Conservation (phyloP, 73 alveolate genomes). For the Paramecium sexaurelia region DNA sequence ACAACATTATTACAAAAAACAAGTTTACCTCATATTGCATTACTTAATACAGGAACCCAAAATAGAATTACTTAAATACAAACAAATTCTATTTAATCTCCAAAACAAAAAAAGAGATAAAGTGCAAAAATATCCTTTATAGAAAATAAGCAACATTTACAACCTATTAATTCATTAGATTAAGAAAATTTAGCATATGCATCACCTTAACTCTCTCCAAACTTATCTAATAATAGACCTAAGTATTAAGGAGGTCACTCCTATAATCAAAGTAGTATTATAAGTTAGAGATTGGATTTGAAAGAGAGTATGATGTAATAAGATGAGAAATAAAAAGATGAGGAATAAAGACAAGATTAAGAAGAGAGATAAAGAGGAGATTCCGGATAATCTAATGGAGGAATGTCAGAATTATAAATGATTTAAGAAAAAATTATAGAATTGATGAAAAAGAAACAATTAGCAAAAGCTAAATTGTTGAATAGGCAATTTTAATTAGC, state of each 20-base stretch:
- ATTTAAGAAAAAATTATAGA: constrained; percentile 27
- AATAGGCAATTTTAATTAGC: constrained; percentile 48
- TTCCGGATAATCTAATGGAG: constrained; percentile 12
- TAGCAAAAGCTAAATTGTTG: constrained; percentile 29
- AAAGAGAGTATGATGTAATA: constrained; percentile 15
- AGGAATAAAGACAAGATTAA: background rate
- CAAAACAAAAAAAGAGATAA: background rate
- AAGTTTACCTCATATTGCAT: background rate
- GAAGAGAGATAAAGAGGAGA: constrained; percentile 34
- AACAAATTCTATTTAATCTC: background rate
- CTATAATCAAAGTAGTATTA: constrained; percentile 29
- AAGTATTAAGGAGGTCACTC: background rate
- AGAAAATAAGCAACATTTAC: background rate
- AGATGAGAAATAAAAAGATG: background rate
- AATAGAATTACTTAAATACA: background rate
- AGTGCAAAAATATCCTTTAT: background rate
- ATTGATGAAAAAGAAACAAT: constrained; percentile 16
- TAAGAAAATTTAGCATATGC: background rate
- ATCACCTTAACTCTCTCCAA: constrained; percentile 34
- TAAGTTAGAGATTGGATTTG: constrained; percentile 38
- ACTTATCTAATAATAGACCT: background rate
- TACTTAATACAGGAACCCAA: background rate
- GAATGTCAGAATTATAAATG: constrained; percentile 34
- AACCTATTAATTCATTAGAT: background rate
- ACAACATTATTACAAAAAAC: background rate